Evolutionary conservation across 2,329 filamentous ascomycete species (phyloP).

Genomic region (Ciborinia camelliae): DNA sequence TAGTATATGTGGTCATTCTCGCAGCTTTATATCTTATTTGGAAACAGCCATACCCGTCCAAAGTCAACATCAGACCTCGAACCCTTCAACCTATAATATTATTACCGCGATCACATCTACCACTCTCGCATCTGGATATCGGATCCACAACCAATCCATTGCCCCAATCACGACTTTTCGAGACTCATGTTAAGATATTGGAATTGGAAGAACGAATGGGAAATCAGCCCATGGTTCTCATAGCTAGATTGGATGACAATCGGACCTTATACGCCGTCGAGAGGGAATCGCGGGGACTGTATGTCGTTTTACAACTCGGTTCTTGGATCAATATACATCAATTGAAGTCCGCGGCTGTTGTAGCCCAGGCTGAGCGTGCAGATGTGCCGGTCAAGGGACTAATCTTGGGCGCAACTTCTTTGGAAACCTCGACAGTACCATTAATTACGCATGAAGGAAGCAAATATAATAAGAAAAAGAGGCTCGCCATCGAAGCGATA

Average conservation of each 20-base stretch:
- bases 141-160: conserved; percentile 49
- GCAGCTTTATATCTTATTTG: conserved; percentile 20
- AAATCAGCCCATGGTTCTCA: conserved; percentile 52
- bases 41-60: conserved; percentile 53
- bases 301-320: conserved; percentile 65
- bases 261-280: conserved; percentile 61
- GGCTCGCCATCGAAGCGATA: conserved; percentile 59
- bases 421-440: neutral
- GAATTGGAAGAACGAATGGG: conserved; percentile 61
- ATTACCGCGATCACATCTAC: conserved; percentile 56
- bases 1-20: conserved; percentile 8
- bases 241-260: conserved; percentile 57
- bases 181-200: conserved; percentile 59
- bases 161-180: conserved; percentile 54
- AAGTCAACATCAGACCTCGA: conserved; percentile 51
- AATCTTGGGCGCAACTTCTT: neutral
- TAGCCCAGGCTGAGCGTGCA: conserved; percentile 40
- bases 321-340: conserved; percentile 60
- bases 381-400: conserved; percentile 28
- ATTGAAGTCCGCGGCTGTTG: conserved; percentile 51
- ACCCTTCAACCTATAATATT: conserved; percentile 60
- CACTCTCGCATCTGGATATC: conserved; percentile 61
- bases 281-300: conserved; percentile 57
- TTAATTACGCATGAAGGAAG: conserved; percentile 26
- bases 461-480: conserved; percentile 48